Evolutionary conservation across 306 rosid species (phyloP).

Genomic region (Pueraria montana): DNA sequence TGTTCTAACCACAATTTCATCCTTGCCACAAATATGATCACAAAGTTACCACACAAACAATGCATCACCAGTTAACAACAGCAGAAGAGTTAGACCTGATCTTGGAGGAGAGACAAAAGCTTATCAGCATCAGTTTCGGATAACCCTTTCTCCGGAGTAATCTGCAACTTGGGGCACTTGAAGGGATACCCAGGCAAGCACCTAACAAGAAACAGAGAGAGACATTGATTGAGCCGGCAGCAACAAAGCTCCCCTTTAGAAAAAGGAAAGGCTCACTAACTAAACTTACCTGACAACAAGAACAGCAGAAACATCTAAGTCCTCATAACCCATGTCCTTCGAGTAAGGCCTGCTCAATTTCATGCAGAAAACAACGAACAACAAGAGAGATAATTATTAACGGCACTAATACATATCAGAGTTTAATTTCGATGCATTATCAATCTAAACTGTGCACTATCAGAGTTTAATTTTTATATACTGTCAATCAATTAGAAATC

Average conservation of each 20-base stretch:
- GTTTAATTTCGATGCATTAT: not conserved
- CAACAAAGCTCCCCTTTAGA: conserved; percentile 15
- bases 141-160: conserved; percentile 80
- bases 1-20: not conserved
- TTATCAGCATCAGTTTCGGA: conserved; percentile 69
- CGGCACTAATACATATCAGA: not conserved
- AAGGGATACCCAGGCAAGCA: conserved; percentile 93
- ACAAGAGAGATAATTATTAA: not conserved
- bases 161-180: conserved; percentile 90
- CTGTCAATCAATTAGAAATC: too few relatives aligned
- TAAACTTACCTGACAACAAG: conserved; percentile 74
- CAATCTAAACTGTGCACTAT: not conserved
- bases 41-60: conserved; percentile 19
- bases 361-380: conserved; percentile 44
- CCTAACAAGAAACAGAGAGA: conserved; percentile 54
- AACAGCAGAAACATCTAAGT: conserved; percentile 78
- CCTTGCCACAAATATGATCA: conserved; percentile 32
- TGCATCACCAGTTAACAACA: conserved; percentile 26
- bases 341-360: conserved; percentile 79
- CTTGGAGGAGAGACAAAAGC: conserved; percentile 78
- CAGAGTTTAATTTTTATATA: not conserved
- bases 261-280: conserved; percentile 8
- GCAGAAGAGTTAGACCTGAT: conserved; percentile 70
- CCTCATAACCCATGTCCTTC: conserved; percentile 94
- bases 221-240: conserved; percentile 1